Conservation (phyloP, 2,329 filamentous ascomycete species). For the Colletotrichum nymphaeae region DNA sequence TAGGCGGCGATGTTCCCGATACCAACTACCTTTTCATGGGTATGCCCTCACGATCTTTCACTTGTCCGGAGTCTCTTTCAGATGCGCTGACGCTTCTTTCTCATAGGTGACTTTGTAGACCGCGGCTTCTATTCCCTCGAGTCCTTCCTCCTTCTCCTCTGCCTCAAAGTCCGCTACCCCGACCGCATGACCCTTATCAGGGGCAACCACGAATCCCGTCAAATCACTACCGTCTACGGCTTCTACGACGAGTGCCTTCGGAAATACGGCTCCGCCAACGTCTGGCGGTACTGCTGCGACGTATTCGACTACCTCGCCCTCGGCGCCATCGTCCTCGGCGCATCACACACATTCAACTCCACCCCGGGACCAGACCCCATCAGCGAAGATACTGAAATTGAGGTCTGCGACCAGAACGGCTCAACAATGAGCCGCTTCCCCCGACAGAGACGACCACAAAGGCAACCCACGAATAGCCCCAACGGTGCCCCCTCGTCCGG, state of each 20-base stretch:
- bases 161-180: slow-evolving; percentile 96
- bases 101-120: slow-evolving; percentile 91
- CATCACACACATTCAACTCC: slow-evolving; percentile 71
- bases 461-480: slow-evolving; percentile 41
- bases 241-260: slow-evolving; percentile 98
- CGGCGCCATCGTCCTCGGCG: slow-evolving; percentile 90
- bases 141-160: slow-evolving; percentile 93
- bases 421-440: slow-evolving; percentile 81
- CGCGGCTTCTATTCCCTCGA: slow-evolving; percentile 98
- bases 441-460: slow-evolving; percentile 49
- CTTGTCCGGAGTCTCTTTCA: too few relatives aligned
- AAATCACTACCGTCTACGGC: slow-evolving; percentile 97
- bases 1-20: slow-evolving; percentile 92
- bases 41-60: slow-evolving; percentile 48
- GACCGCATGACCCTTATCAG: slow-evolving; percentile 97
- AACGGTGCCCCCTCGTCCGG: slow-evolving; percentile 45
- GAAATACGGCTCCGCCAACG: slow-evolving; percentile 96
- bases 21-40: slow-evolving; percentile 98
- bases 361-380: slow-evolving; percentile 58
- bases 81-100: background rate
- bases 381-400: slow-evolving; percentile 87
- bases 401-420: slow-evolving; percentile 88
- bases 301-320: slow-evolving; percentile 97
- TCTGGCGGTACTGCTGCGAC: slow-evolving; percentile 97
- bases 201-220: slow-evolving; percentile 94